Percentiles rank a stretch among this genome's conserved stretches.
phyloP scores from a whole-genome alignment of 2,329 filamentous ascomycete species.

The Pestalotiopsis sp. region DNA sequence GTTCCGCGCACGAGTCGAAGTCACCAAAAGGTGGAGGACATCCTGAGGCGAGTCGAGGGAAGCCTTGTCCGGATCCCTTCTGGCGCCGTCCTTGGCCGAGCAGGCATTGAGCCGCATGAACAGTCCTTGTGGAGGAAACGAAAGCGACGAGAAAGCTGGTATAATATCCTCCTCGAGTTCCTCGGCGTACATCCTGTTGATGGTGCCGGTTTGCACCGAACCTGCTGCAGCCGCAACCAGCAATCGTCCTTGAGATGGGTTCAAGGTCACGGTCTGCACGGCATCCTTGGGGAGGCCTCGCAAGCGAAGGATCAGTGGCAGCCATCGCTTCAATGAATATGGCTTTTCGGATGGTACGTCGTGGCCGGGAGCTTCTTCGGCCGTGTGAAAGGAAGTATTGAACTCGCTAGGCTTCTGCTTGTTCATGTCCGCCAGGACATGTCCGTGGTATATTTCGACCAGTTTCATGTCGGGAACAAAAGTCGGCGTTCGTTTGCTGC shows the following conservation, averaged over 20 bases:
- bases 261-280: constrained; percentile 33
- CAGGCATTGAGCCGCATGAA: constrained; percentile 45
- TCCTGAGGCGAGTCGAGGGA: constrained; percentile 33
- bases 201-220: constrained; percentile 32
- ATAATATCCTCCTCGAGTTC: constrained; percentile 34
- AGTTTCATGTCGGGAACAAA: too few relatives aligned
- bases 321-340: constrained; percentile 44
- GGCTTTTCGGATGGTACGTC: constrained; percentile 33
- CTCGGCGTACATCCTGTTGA: constrained; percentile 34
- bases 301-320: constrained; percentile 38
- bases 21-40: constrained; percentile 39
- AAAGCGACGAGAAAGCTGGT: constrained; percentile 24
- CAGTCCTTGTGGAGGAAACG: constrained; percentile 37
- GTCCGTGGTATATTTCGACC: too few relatives aligned
- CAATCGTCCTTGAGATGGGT: constrained; percentile 29
- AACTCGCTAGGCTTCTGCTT: constrained; percentile 19
- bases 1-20: constrained; percentile 38
- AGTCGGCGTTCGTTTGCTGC: too few relatives aligned
- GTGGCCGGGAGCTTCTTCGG: constrained; percentile 31
- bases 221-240: constrained; percentile 31
- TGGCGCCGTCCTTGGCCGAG: constrained; percentile 44
- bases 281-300: constrained; percentile 28
- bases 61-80: constrained; percentile 22
- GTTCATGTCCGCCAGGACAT: too few relatives aligned
- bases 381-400: constrained; percentile 39